Evolutionary conservation across 176 grass and related monocot species (phyloP).

Genomic region (Ampelocalamus luodianensis): DNA sequence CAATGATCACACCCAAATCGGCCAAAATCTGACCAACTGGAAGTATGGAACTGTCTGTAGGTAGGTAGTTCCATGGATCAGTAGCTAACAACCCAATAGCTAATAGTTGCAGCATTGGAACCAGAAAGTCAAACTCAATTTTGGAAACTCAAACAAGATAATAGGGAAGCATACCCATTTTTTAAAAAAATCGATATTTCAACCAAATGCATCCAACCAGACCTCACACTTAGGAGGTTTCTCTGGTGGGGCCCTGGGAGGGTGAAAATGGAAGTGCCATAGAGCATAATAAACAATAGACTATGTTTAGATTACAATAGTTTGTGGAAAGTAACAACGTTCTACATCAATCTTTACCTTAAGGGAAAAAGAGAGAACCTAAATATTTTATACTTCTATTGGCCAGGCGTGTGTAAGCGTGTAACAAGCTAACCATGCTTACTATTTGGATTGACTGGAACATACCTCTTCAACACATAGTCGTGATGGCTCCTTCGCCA

Average conservation of each 20-base stretch:
- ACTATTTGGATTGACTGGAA: background rate
- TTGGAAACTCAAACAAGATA: conserved; percentile 18
- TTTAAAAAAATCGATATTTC: background rate
- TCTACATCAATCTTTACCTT: background rate
- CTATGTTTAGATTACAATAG: background rate
- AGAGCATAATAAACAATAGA: conserved; percentile 26
- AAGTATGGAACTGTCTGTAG: conserved; percentile 19
- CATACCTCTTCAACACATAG: conserved; percentile 93
- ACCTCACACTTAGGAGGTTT: conserved; percentile 20
- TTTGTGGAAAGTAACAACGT: background rate
- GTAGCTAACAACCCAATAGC: background rate
- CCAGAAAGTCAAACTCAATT: conserved; percentile 23
- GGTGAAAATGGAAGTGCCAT: background rate
- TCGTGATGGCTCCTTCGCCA: conserved; percentile 91
- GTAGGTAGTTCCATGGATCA: background rate
- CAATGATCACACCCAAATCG: background rate
- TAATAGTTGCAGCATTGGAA: background rate
- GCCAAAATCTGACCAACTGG: background rate
- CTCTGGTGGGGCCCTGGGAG: background rate
- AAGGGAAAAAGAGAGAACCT: background rate
- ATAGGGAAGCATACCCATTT: background rate
- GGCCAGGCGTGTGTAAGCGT: background rate
- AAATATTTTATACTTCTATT: background rate
- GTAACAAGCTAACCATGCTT: conserved; percentile 17
- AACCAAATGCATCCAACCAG: background rate